Conservation (phyloP, 2,329 filamentous ascomycete species). For the Cladosporium velox region DNA sequence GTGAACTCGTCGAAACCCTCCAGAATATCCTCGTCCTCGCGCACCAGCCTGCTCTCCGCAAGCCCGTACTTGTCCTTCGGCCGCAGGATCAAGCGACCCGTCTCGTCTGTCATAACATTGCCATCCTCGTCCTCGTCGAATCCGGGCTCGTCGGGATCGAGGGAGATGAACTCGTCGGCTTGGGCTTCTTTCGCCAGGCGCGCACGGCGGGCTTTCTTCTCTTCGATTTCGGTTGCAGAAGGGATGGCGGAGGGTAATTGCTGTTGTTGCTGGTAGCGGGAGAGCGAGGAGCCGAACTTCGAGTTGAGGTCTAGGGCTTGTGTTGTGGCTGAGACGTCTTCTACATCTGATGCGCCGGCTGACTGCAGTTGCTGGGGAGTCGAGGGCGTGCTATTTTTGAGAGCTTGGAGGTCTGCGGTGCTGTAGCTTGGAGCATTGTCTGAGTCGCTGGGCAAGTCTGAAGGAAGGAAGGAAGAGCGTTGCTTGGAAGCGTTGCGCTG, state of each 20-base stretch:
- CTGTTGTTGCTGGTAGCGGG: constrained; percentile 30
- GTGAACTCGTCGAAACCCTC: constrained; percentile 88
- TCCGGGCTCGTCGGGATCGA: constrained; percentile 60
- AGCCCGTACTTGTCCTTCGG: constrained; percentile 60
- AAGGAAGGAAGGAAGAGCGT: constrained; percentile 49
- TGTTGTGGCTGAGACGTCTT: constrained; percentile 50
- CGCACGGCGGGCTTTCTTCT: constrained; percentile 87
- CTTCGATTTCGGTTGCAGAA: constrained; percentile 79
- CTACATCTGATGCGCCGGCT: constrained; percentile 37
- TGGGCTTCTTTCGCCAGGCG: constrained; percentile 70
- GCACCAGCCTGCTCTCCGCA: constrained; percentile 68
- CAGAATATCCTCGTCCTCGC: constrained; percentile 87
- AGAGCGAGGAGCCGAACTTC: constrained; percentile 57
- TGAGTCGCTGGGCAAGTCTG: constrained; percentile 52
- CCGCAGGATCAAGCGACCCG: constrained; percentile 49
- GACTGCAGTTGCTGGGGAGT: constrained; percentile 66
- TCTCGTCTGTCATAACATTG: constrained; percentile 43
- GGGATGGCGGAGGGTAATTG: constrained; percentile 59
- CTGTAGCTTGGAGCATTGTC: constrained; percentile 74
- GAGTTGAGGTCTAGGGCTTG: constrained; percentile 49
- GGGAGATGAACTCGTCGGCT: constrained; percentile 61
- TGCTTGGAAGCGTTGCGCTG: constrained; percentile 65
- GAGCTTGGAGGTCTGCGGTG: constrained; percentile 80
- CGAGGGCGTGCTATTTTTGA: constrained; percentile 82
- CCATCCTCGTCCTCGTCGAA: constrained; percentile 45